phyloP scores from a whole-genome alignment of 2,329 filamentous ascomycete species.

The Phyllosticta ampelicida region DNA sequence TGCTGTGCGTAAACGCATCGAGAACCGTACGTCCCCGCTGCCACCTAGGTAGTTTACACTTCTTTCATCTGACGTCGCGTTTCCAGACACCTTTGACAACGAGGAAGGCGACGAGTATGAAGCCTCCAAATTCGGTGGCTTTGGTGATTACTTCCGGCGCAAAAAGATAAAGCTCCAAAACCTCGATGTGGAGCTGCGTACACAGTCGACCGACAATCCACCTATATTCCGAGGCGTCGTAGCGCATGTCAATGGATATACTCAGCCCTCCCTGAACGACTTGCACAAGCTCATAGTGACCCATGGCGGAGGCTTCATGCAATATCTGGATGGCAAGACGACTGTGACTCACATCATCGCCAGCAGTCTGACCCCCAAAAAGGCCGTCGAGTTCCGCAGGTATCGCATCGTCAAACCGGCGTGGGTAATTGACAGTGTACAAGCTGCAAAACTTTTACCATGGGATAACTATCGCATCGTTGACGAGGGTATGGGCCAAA shows the following conservation, averaged over 20 bases:
- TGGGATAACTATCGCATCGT: conserved; percentile 81
- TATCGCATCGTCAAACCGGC: conserved; percentile 91
- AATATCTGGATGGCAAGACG: conserved; percentile 92
- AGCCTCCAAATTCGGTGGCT: conserved; percentile 76
- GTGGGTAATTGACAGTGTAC: conserved; percentile 86
- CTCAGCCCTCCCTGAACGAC: conserved; percentile 82
- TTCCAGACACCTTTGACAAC: conserved; percentile 57
- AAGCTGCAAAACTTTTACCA: conserved; percentile 67
- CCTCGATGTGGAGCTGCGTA: conserved; percentile 70
- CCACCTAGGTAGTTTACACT: not conserved
- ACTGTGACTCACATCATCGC: conserved; percentile 94
- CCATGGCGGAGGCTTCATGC: conserved; percentile 88
- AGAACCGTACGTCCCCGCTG: conserved; percentile 36
- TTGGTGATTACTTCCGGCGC: conserved; percentile 81
- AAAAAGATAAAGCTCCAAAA: conserved; percentile 99
- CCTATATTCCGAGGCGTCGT: conserved; percentile 86
- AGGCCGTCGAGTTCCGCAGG: conserved; percentile 72
- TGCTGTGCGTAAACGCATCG: conserved; percentile 52
- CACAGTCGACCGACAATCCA: conserved; percentile 57
- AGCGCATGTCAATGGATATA: conserved; percentile 90
- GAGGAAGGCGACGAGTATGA: conserved; percentile 89
- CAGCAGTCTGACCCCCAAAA: conserved; percentile 82
- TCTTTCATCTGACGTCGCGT: conserved; percentile 8
- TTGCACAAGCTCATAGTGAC: conserved; percentile 79
- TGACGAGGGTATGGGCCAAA: conserved; percentile 74